These are phyloP conservation scores for Pulveroboletus sp. DNA, from an alignment of 768 basidiomycete genomes.

Conservation along the genomic window DNA sequence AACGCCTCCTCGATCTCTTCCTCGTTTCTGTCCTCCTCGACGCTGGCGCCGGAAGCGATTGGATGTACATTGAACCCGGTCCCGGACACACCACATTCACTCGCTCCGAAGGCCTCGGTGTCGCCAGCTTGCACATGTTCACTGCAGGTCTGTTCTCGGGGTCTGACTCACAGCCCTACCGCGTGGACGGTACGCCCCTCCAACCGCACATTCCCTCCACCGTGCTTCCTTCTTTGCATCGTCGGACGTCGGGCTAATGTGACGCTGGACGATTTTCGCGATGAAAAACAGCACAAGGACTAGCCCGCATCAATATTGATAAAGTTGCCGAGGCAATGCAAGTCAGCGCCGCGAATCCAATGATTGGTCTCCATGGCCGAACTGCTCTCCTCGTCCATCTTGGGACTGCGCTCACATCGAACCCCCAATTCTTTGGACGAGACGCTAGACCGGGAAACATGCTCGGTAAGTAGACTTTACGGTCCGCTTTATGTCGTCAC, in stretches of 20 bases:
- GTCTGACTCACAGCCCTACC: constrained; percentile 47
- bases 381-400: constrained; percentile 71
- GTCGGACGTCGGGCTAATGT: constrained; percentile 9
- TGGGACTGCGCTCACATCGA: constrained; percentile 60
- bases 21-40: constrained; percentile 89
- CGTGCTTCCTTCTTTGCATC: not conserved
- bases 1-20: constrained; percentile 84
- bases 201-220: not conserved
- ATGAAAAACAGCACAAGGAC: constrained; percentile 55
- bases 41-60: constrained; percentile 83
- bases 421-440: constrained; percentile 65
- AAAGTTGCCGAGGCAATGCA: constrained; percentile 70
- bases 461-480: constrained; percentile 45
- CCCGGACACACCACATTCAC: constrained; percentile 44
- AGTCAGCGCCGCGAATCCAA: constrained; percentile 70
- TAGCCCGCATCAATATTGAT: constrained; percentile 58
- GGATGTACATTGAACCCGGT: constrained; percentile 66
- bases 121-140: constrained; percentile 92
- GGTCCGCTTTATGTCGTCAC: not conserved
- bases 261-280: constrained; percentile 1
- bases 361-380: constrained; percentile 89
- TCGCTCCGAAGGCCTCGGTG: constrained; percentile 79
- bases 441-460: constrained; percentile 79
- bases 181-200: constrained; percentile 65
- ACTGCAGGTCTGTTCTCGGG: constrained; percentile 76